These are phyloP conservation scores for Chrysophaeum taylorii DNA, from an alignment of 352 stramenopile genomes.

Conservation along the genomic window DNA sequence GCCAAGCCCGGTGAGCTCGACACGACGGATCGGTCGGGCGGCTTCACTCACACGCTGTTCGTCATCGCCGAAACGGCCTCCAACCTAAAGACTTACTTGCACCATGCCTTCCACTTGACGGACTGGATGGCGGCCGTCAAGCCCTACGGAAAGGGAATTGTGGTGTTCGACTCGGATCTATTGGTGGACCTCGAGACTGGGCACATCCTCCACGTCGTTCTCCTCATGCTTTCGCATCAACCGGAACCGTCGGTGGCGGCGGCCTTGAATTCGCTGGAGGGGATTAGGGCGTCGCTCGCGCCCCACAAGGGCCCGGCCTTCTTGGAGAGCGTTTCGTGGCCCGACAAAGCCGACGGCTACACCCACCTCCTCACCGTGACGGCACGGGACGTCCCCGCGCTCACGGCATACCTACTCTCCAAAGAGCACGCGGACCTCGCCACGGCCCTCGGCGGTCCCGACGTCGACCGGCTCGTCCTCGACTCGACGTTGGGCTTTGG, in stretches of 20 bases:
- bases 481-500: too few relatives aligned
- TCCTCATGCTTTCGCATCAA: background rate
- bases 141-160: background rate
- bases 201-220: background rate
- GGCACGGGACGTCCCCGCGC: background rate
- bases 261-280: background rate
- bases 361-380: background rate
- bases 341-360: slow-evolving; percentile 2
- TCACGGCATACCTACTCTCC: background rate
- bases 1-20: background rate
- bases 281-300: background rate
- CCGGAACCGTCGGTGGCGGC: too few relatives aligned
- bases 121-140: slow-evolving; percentile 11
- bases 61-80: background rate
- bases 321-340: background rate
- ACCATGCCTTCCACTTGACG: background rate
- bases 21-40: background rate
- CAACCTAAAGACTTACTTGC: background rate
- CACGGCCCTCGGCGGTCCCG: too few relatives aligned
- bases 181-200: background rate
- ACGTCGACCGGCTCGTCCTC: too few relatives aligned
- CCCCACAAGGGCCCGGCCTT: background rate
- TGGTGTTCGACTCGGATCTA: background rate
- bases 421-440: too few relatives aligned
- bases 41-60: slow-evolving; percentile 3